Base-by-base conservation (phyloP, 768 basidiomycete species). In the Mycena maculata region DNA sequence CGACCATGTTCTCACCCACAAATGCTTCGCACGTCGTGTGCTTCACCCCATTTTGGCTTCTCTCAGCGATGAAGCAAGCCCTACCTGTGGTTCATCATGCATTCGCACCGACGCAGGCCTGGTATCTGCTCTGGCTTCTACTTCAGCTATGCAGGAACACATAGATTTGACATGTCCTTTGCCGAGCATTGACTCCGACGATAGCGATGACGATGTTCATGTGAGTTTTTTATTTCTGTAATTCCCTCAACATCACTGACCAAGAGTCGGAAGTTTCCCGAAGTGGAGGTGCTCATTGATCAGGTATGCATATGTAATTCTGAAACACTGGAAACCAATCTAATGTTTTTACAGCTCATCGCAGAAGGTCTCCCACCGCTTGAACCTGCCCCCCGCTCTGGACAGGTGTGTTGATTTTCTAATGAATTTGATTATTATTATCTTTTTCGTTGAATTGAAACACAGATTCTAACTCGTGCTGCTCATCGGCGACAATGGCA, bases 391-490 rank as follows among this genome's bases (percentile, higher is more conserved):
- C 25, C 3, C 1, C 1, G 16, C 18, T 11, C 49, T 33, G 6
- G 18, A 3, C 49, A 31, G 30, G 49, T 52, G 13, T 31, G 28
- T 52, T 52, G 8, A 27, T 31, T 52, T 22, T n/a, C 4, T 52
- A 28, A 7, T 20, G 15, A 20, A 6, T 76, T 13, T 78, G 47
- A 6, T 27, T 11, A 49, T 15, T 41, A 25, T 8, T 27, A n/a
- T 12, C 22, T 22, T 20, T n/a, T n/a, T n/a, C n/a, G n/a, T n/a
- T n/a, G n/a, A n/a, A n/a, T n/a, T n/a, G n/a, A n/a, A n/a, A n/a
- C n/a, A n/a, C n/a, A 57, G 56, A 45, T 57, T 31, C 4, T 45
- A 9, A 60, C 58, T 20, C 30, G 58, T 1, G 36, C 58, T 15
- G 31, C 23, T 60, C 45, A 47, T n/a, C 58, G 58, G 18, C 58